Evolutionary conservation across 768 basidiomycete species (phyloP), one percentile per base, ranked within the genome.

Genomic region (Phlebiopsis gigantea): DNA sequence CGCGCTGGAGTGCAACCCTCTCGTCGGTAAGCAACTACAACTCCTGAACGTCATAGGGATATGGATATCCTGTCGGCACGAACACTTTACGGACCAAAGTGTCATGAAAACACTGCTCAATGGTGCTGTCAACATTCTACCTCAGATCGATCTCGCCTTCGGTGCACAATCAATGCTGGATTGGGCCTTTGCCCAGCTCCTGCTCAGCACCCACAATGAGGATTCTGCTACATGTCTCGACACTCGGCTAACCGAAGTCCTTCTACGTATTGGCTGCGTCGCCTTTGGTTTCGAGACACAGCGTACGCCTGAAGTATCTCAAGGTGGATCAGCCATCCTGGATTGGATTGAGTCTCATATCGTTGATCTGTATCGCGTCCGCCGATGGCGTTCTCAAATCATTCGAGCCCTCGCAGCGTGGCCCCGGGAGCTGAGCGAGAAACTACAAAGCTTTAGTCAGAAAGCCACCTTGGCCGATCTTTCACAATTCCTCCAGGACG

Each of bases 21-120:
- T 97, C 39, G 79, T 96, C 59, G 90, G 91, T 67, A 92, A 96
- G 66, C 90, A 95, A 66, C 69, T 84, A 41, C 83, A 95, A 12
- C 72, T 86, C 26, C 65, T 94, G 41, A 86, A 91, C 55, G 80
- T 83, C 1, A 71, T 96, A 45, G 82, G 82, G 25, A 70, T 98
- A 26, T 86, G 90, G 79, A 76, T 93, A 45, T 77, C 93, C 3
- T 77, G 80, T 41, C 79, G 82, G 56, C 68, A 75, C 45, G 66
- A 76, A 25, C 76, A 80, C 45, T 85, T 91, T 65, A 68, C 73
- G 17, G 78, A 88, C 48, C 62, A 73, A 0, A 79, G 79, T 1
- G 72, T 95, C 8, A 77, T 95, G 31, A 81, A 86, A 55, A 75
- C 83, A 1, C 72, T 97, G 44, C 76, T 87, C 45, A 83, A 85